Conservation (phyloP, 2,329 filamentous ascomycete species). For the Paracorniculantispora psalliotae region DNA sequence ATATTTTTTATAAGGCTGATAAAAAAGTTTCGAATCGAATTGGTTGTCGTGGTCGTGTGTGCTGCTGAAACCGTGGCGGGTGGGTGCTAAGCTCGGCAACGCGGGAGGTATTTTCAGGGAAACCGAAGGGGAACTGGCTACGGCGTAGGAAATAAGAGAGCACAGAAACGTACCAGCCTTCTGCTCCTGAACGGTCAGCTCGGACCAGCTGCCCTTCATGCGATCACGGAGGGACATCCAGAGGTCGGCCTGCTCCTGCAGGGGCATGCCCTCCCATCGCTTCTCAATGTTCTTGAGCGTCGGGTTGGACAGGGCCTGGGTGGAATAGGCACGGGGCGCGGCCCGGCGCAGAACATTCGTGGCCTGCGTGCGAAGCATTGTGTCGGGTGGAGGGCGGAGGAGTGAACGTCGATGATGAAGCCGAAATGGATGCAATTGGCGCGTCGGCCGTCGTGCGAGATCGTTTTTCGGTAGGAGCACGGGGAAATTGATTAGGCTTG, state of each 20-base stretch:
- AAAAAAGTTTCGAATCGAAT: not conserved
- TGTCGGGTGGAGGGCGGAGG: slow-evolving; percentile 20
- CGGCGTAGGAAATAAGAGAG: slow-evolving; percentile 8
- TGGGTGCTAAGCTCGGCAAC: slow-evolving; percentile 20
- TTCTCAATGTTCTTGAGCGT: slow-evolving; percentile 98
- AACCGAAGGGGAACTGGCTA: slow-evolving; percentile 14
- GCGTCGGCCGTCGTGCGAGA: slow-evolving; percentile 18
- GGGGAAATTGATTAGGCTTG: slow-evolving; percentile 17
- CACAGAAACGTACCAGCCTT: slow-evolving; percentile 83
- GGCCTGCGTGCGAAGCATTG: slow-evolving; percentile 52
- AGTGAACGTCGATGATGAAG: slow-evolving; percentile 9
- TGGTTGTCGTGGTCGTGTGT: slow-evolving; percentile 12
- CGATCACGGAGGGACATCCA: slow-evolving; percentile 98
- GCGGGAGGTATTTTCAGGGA: slow-evolving; percentile 31
- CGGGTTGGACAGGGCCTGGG: slow-evolving; percentile 95
- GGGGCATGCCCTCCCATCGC: slow-evolving; percentile 96
- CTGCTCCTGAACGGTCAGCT: slow-evolving; percentile 95
- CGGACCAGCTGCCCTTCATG: slow-evolving; percentile 97
- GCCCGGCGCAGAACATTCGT: slow-evolving; percentile 50
- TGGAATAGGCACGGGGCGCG: slow-evolving; percentile 52
- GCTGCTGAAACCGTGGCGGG: slow-evolving; percentile 14
- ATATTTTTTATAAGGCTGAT: not conserved
- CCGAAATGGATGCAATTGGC: slow-evolving; percentile 30
- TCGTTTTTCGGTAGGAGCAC: slow-evolving; percentile 19
- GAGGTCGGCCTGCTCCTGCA: slow-evolving; percentile 97